Percentiles rank a stretch among this genome's conserved stretches.
Evolutionary conservation across 441 rosid genomes (phyloP).

Genomic region (Cnidoscolus chayamansa): DNA sequence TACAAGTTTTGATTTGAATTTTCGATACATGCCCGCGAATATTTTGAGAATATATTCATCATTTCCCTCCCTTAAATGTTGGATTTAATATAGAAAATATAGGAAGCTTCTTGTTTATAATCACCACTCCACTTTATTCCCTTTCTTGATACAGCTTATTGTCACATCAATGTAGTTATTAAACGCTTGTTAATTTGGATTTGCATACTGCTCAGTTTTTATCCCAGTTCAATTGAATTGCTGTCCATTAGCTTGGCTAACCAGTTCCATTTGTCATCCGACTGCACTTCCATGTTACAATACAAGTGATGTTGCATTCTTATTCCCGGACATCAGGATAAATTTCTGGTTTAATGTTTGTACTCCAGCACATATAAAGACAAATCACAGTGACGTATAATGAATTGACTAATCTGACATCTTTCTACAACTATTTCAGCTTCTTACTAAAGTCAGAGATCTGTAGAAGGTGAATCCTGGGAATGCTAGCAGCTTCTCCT

Average conservation of each 20-base stretch:
- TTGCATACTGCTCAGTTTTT: not conserved
- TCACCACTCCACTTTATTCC: not conserved
- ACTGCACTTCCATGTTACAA: not conserved
- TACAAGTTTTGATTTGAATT: too few relatives aligned
- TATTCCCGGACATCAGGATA: not conserved
- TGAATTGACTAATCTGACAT: conserved; percentile 5
- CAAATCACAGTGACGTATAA: not conserved
- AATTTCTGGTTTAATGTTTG: not conserved
- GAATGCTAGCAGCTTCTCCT: conserved; percentile 65
- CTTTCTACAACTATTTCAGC: conserved; percentile 46
- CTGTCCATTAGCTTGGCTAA: not conserved
- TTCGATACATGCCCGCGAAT: not conserved
- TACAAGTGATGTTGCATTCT: not conserved
- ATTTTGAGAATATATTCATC: not conserved
- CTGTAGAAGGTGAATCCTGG: conserved; percentile 73
- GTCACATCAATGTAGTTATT: not conserved
- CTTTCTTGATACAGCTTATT: not conserved
- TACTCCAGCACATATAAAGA: not conserved
- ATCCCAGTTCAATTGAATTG: not conserved
- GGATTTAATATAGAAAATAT: not conserved
- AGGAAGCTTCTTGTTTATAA: not conserved
- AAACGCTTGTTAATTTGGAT: not conserved
- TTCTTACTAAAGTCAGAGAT: conserved; percentile 76
- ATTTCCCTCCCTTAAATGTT: not conserved
- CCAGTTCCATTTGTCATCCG: not conserved